Percentiles rank a stretch among this genome's conserved stretches.
These are phyloP conservation scores for Aspergillus alliaceus DNA, from an alignment of 2,329 filamentous ascomycete genomes.

Conservation along the genomic window DNA sequence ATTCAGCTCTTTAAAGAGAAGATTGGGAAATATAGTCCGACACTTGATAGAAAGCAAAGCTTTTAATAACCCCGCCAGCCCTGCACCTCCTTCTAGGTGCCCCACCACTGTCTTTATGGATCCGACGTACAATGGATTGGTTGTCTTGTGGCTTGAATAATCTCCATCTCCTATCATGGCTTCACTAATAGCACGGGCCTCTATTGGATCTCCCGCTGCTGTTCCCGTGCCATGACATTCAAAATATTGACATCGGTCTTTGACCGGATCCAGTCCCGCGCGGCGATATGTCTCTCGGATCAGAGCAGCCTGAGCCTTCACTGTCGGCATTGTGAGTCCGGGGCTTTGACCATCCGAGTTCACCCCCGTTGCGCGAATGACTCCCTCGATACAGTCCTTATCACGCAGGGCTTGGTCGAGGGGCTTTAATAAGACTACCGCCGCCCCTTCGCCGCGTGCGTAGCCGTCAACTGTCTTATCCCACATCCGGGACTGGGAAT, in stretches of 20 bases:
- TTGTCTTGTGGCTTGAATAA: not conserved
- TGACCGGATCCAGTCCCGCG: slow-evolving; percentile 37
- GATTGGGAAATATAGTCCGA: slow-evolving; percentile 31
- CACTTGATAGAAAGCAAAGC: slow-evolving; percentile 42
- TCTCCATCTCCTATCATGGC: too few species aligned
- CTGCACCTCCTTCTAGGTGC: slow-evolving; percentile 36
- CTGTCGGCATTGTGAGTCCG: slow-evolving; percentile 38
- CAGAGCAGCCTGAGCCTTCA: slow-evolving; percentile 39
- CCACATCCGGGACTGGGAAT: slow-evolving; percentile 50
- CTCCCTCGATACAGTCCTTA: slow-evolving; percentile 46
- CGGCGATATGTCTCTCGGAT: slow-evolving; percentile 41
- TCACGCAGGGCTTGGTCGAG: slow-evolving; percentile 49
- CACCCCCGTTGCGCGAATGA: slow-evolving; percentile 35
- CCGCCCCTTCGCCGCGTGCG: slow-evolving; percentile 55
- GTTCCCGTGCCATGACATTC: slow-evolving; percentile 50
- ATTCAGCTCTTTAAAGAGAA: slow-evolving; percentile 29
- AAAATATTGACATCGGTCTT: slow-evolving; percentile 43
- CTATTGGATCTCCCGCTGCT: slow-evolving; percentile 30
- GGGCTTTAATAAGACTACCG: slow-evolving; percentile 52
- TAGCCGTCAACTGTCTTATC: slow-evolving; percentile 50
- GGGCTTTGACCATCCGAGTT: slow-evolving; percentile 39
- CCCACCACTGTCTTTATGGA: slow-evolving; percentile 35
- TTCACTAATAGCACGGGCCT: slow-evolving; percentile 26
- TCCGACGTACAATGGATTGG: slow-evolving; percentile 25
- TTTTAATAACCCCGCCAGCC: slow-evolving; percentile 36